Evolutionary conservation across 257 asterid species (phyloP), one percentile per base, ranked within the genome.

Genomic region (Solanum infundibuliforme): DNA sequence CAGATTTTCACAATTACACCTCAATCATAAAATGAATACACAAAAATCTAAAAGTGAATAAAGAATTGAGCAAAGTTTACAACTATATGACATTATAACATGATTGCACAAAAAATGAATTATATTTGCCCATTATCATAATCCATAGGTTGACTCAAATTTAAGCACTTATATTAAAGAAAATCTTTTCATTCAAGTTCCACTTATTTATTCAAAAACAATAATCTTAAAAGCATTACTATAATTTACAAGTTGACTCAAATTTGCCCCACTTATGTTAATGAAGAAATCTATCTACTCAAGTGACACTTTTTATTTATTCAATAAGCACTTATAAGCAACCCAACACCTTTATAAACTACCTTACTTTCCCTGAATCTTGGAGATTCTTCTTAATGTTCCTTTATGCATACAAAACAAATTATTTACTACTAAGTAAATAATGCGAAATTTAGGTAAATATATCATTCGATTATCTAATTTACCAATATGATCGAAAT

Each of bases 361-460:
- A 23, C 21, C 23, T 39, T 87, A 39, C 23, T 66, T 39, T 35
- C 86, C 83, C 48, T 41, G 27, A 81, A 87, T 87, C 38, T 81
- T 87, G 89, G 89, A 87, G 83, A 81, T 65, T 66, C 71, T 81
- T 87, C 35, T 60, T 62, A 79, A 29, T 87, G 79, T 41, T 72
- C 31, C n/a, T 41, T 35, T 73, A 18, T 73, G 81, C 29, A 32
- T 83, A 32, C 31, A 20, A 38, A 39, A 65, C 34, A 20, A 52
- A 21, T 29, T 48, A 48, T 46, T 46, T 32, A 86, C 21, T 41
- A 29, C 36, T 2, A 41, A 13, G 21, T 32, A 32, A 31, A 71
- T 18, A 39, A 27, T 68, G 20, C 3, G 8, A 25, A 25, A 25
- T 29, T 65, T 65, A 25, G 7, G 8, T 65, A 25, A 65, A 65